phyloP scores from a whole-genome alignment of 2,329 filamentous ascomycete species.

The Pseudocercospora ulei region DNA sequence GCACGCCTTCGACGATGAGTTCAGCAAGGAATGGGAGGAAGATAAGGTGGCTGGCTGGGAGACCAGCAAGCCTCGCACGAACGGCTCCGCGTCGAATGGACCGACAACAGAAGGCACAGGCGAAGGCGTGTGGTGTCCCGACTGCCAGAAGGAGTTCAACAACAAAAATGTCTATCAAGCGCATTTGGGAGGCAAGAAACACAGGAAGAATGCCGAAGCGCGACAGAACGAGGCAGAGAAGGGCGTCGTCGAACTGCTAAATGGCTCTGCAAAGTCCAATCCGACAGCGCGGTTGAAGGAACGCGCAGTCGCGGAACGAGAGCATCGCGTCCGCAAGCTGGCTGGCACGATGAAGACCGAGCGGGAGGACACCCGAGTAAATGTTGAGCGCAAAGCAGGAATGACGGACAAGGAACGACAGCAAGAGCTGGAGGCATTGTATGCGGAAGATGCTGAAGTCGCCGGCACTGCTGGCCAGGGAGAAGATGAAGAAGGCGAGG shows the following conservation, averaged over 20 bases:
- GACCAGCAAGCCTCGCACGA: conserved; percentile 39
- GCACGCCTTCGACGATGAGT: conserved; percentile 67
- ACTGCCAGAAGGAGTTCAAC: conserved; percentile 89
- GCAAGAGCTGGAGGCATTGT: conserved; percentile 82
- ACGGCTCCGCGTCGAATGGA: conserved; percentile 24
- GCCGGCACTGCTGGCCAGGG: conserved; percentile 40
- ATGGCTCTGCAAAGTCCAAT: conserved; percentile 18
- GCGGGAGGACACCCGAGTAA: conserved; percentile 78
- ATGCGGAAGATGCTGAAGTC: conserved; percentile 53
- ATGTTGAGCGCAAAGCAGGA: conserved; percentile 90
- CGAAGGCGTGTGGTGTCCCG: conserved; percentile 76
- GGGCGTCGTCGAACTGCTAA: conserved; percentile 25
- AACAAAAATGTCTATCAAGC: conserved; percentile 90
- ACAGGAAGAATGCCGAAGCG: conserved; percentile 69
- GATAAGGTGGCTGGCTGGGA: conserved; percentile 71
- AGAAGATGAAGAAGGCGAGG: conserved; percentile 53
- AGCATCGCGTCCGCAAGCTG: conserved; percentile 71
- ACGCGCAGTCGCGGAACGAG: conserved; percentile 77
- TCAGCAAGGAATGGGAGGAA: conserved; percentile 70
- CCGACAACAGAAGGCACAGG: conserved; percentile 47
- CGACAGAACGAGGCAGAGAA: conserved; percentile 40
- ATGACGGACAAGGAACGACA: conserved; percentile 96
- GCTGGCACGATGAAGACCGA: conserved; percentile 75
- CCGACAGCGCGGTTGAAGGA: conserved; percentile 58
- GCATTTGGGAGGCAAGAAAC: conserved; percentile 84